Percentiles rank a stretch among this genome's conserved stretches.
phyloP scores from a whole-genome alignment of 2,329 filamentous ascomycete species.

The Fusarium musae region DNA sequence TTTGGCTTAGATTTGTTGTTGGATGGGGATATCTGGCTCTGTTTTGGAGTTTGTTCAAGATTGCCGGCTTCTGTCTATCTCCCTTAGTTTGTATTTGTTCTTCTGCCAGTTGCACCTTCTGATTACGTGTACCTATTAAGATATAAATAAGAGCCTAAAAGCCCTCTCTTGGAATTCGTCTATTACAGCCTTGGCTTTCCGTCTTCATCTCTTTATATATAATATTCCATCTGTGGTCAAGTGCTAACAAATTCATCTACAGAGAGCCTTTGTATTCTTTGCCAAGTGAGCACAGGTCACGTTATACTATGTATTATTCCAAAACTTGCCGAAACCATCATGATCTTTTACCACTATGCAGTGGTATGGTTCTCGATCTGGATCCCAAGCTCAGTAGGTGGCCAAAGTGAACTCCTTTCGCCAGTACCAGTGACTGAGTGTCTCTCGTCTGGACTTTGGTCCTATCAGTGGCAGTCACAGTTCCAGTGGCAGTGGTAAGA shows the following conservation, averaged over 20 bases:
- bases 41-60: background rate
- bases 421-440: background rate
- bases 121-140: background rate
- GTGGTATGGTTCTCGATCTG: background rate
- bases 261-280: too few relatives aligned
- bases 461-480: background rate
- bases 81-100: background rate
- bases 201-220: background rate
- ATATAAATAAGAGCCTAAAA: background rate
- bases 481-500: background rate
- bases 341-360: background rate
- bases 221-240: too few relatives aligned
- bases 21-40: background rate
- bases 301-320: background rate
- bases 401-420: too few relatives aligned
- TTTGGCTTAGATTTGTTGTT: background rate
- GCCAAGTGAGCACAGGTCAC: too few relatives aligned
- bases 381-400: background rate
- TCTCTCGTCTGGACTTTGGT: background rate
- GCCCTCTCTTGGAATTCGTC: fast-evolving
- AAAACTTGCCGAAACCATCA: background rate
- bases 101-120: background rate
- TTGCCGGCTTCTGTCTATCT: background rate
- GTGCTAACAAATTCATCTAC: fast-evolving
- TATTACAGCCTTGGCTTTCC: background rate